Conservation (phyloP, 2,329 filamentous ascomycete species). For the Xenoacremonium recifei region DNA sequence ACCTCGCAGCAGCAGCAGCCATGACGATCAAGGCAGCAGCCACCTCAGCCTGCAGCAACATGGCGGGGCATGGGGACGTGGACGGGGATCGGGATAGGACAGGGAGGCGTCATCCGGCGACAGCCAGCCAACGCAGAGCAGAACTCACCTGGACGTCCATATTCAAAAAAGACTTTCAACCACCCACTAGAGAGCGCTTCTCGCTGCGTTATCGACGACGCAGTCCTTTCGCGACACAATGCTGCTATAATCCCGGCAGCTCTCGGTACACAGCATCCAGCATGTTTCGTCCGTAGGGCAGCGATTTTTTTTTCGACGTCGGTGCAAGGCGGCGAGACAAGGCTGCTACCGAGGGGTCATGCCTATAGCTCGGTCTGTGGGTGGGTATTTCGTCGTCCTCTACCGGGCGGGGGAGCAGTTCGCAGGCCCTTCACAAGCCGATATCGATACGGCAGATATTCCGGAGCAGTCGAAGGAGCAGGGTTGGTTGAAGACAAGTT, state of each 20-base stretch:
- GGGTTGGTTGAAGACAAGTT: too few relatives aligned
- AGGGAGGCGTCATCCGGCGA: conserved; percentile 25
- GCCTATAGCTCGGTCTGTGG: too few relatives aligned
- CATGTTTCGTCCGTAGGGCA: conserved; percentile 38
- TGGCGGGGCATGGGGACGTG: conserved; percentile 30
- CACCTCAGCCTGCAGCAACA: conserved; percentile 19
- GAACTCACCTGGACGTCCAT: conserved; percentile 49
- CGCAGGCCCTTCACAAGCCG: too few relatives aligned
- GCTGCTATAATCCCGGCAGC: conserved; percentile 47
- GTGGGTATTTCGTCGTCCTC: conserved; percentile 23
- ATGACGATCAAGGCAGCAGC: too few relatives aligned
- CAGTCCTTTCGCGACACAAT: conserved; percentile 20
- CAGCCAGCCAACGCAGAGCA: conserved; percentile 6
- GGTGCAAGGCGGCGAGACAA: conserved; percentile 32
- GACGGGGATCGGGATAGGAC: too few relatives aligned
- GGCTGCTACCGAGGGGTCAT: conserved; percentile 44
- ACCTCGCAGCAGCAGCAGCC: too few relatives aligned
- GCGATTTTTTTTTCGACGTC: too few relatives aligned
- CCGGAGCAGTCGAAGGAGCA: too few relatives aligned
- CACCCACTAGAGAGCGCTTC: conserved; percentile 4
- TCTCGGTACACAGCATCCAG: conserved; percentile 39
- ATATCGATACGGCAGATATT: too few relatives aligned
- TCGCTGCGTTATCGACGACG: too few relatives aligned
- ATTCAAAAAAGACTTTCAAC: conserved; percentile 26
- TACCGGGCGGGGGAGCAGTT: too few relatives aligned